phyloP scores from a whole-genome alignment of 2,329 filamentous ascomycete species.

The Microcyclosporella mali region DNA sequence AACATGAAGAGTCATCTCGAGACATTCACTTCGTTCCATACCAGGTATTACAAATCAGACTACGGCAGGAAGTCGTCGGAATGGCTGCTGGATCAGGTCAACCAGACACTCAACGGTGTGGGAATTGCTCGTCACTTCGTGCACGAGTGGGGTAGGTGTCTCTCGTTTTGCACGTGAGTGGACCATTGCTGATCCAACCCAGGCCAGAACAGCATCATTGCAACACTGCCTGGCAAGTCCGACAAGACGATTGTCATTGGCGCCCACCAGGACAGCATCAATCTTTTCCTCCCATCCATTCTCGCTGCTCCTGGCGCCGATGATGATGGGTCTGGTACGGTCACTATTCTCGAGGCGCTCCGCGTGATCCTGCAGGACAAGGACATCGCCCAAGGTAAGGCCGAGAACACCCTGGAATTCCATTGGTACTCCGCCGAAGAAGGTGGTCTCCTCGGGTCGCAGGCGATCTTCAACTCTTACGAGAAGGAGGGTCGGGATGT shows the following conservation, averaged over 20 bases:
- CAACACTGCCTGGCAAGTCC: constrained; percentile 77
- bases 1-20: constrained; percentile 74
- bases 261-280: constrained; percentile 74
- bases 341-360: constrained; percentile 90
- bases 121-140: constrained; percentile 71
- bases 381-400: constrained; percentile 62
- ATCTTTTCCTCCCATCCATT: constrained; percentile 78
- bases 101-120: constrained; percentile 62
- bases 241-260: constrained; percentile 83
- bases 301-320: constrained; percentile 88
- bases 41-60: constrained; percentile 72
- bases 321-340: constrained; percentile 78
- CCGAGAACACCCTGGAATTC: constrained; percentile 85
- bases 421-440: constrained; percentile 95
- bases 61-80: constrained; percentile 77
- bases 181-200: not conserved
- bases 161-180: no score
- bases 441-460: constrained; percentile 77
- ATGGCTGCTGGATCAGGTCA: constrained; percentile 75
- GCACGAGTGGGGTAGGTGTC: constrained; percentile 59
- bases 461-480: constrained; percentile 82
- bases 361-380: constrained; percentile 65
- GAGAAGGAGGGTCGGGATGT: constrained; percentile 66
- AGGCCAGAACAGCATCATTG: constrained; percentile 83
- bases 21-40: constrained; percentile 72